These are phyloP conservation scores for Phylloporus rhodoxanthus DNA, from an alignment of 768 basidiomycete species.

Conservation along the genomic window DNA sequence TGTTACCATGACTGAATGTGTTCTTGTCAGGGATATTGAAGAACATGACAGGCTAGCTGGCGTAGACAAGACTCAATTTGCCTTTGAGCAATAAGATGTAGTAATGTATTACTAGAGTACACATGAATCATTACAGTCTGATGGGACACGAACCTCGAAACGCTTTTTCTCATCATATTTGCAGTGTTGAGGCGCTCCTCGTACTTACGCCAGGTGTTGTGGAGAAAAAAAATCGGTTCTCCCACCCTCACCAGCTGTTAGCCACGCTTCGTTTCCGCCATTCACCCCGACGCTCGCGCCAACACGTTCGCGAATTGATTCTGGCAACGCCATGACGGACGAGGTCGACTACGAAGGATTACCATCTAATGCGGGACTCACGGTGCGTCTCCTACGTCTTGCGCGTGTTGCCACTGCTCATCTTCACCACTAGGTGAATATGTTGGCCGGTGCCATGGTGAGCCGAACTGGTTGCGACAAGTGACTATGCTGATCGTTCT, in stretches of 20 bases:
- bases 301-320: no score
- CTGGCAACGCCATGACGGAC: conserved; percentile 27
- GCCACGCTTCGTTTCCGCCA: background rate
- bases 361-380: conserved; percentile 74
- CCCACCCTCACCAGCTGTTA: background rate
- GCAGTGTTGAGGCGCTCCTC: no score
- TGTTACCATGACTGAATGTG: background rate
- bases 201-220: no score
- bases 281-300: background rate
- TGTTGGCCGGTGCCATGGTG: conserved; percentile 68
- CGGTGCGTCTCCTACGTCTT: conserved; percentile 35
- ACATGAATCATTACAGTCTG: background rate
- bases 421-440: conserved; percentile 64
- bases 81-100: conserved; percentile 3
- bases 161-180: no score
- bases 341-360: conserved; percentile 62
- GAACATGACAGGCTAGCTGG: conserved; percentile 64
- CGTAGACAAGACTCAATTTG: conserved; percentile 30
- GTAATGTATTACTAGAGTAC: background rate
- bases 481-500: conserved; percentile 14
- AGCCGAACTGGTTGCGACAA: background rate
- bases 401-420: conserved; percentile 14
- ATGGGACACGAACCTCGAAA: no score
- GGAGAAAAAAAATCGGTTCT: conserved; percentile 8
- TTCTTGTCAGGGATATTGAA: conserved; percentile 56